Conservation (phyloP, 164 flowering plant species). For the Echeveria elegans region DNA sequence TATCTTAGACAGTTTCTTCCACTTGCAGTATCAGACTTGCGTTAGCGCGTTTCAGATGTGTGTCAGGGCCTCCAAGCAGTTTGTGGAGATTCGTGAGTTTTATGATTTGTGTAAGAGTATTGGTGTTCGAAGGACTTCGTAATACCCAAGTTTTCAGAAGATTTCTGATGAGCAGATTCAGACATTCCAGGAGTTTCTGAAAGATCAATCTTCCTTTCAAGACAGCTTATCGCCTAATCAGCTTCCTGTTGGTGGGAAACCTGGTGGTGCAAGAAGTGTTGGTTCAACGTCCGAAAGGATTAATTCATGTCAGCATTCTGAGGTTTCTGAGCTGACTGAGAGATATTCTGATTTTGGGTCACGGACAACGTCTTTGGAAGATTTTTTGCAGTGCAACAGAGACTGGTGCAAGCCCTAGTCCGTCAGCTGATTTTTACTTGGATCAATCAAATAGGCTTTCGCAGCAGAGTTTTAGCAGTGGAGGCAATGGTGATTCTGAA, state of each 20-base stretch:
- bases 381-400: conserved; percentile 26
- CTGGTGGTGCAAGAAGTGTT: conserved; percentile 1
- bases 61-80: conserved; percentile 56
- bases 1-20: conserved; percentile 80
- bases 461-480: conserved; percentile 1
- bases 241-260: not conserved
- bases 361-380: conserved; percentile 29
- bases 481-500: not conserved
- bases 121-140: conserved; percentile 65
- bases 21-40: conserved; percentile 44
- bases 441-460: not conserved
- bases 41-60: conserved; percentile 45
- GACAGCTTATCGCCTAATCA: conserved; percentile 5
- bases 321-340: conserved; percentile 19
- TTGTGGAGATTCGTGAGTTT: conserved; percentile 47
- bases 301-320: not conserved
- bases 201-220: conserved; percentile 46
- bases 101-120: conserved; percentile 45
- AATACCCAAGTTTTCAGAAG: conserved; percentile 65
- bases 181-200: conserved; percentile 65
- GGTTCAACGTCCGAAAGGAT: conserved; percentile 11
- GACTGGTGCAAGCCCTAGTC: conserved; percentile 16
- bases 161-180: conserved; percentile 57
- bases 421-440: conserved; percentile 14
- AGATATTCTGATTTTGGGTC: conserved; percentile 16